A percentile compares a stretch with the other conserved stretches of the same genome.
These are phyloP conservation scores for Microdochium nivale DNA, from an alignment of 2,329 filamentous ascomycete species.

Conservation along the genomic window DNA sequence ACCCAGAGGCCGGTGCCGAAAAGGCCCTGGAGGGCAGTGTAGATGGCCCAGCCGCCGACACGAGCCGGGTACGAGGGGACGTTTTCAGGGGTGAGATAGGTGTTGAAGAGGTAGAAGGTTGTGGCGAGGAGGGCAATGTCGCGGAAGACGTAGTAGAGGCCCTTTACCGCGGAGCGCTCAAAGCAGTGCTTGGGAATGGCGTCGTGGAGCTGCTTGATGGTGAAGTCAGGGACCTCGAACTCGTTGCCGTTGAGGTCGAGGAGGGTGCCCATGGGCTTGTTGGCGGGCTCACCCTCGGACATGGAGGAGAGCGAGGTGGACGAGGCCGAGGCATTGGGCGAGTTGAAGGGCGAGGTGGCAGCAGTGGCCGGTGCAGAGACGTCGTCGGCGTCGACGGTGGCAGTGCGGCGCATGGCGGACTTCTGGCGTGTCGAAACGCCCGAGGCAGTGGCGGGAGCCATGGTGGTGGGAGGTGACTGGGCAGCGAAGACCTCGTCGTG, in stretches of 20 bases:
- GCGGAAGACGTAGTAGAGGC: constrained; percentile 75
- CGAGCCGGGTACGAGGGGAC: constrained; percentile 64
- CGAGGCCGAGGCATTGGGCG: constrained; percentile 58
- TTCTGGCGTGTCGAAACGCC: constrained; percentile 29
- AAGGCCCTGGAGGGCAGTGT: constrained; percentile 79
- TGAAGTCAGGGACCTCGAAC: constrained; percentile 89
- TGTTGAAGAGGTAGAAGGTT: constrained; percentile 85
- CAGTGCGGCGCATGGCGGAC: constrained; percentile 38
- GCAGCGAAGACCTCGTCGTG: not conserved
- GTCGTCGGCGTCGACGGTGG: constrained; percentile 33
- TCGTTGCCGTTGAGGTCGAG: constrained; percentile 91
- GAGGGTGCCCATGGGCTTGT: constrained; percentile 50
- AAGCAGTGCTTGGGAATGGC: constrained; percentile 98
- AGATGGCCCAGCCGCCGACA: constrained; percentile 52
- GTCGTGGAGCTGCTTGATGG: constrained; percentile 94
- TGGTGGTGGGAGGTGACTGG: constrained; percentile 11
- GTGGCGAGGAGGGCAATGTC: constrained; percentile 64
- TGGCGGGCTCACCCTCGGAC: constrained; percentile 50
- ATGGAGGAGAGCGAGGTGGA: constrained; percentile 90
- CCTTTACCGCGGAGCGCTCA: constrained; percentile 68
- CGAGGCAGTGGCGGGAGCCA: constrained; percentile 38
- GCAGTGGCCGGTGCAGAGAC: constrained; percentile 45
- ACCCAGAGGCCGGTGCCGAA: constrained; percentile 95
- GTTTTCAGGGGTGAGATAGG: constrained; percentile 76
- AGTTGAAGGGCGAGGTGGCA: constrained; percentile 49